phyloP scores from a whole-genome alignment of 768 basidiomycete species.

The Dioszegia aurantiaca region DNA sequence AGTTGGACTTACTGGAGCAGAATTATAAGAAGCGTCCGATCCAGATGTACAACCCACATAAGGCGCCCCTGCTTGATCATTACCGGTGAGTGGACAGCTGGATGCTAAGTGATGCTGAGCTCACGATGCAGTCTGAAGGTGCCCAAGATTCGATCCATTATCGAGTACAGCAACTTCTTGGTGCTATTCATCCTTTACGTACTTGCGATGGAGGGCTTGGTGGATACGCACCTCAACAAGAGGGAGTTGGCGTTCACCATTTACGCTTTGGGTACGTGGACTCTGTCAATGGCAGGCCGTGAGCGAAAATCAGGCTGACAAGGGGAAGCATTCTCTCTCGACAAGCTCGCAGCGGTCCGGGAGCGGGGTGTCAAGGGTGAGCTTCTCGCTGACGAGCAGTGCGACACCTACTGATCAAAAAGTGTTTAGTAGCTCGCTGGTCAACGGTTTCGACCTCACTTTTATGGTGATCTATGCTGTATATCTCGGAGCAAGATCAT shows the following conservation, averaged over 20 bases:
- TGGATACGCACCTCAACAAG: conserved; percentile 62
- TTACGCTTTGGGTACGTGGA: conserved; percentile 53
- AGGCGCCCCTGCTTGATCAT: conserved; percentile 89
- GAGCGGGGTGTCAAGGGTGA: conserved; percentile 87
- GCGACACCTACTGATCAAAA: neutral
- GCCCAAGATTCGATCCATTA: conserved; percentile 80
- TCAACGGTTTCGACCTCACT: conserved; percentile 86
- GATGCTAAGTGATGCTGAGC: conserved; percentile 51
- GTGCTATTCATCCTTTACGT: conserved; percentile 81
- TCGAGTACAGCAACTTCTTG: conserved; percentile 86
- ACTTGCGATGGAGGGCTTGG: conserved; percentile 72
- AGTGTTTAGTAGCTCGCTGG: conserved; percentile 48
- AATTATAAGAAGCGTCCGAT: conserved; percentile 90
- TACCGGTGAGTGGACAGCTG: conserved; percentile 64
- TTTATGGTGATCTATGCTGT: conserved; percentile 78
- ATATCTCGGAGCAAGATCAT: conserved; percentile 72
- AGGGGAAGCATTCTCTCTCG: conserved; percentile 77
- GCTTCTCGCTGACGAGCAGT: conserved; percentile 5
- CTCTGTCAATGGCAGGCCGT: neutral
- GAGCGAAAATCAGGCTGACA: conserved; percentile 50
- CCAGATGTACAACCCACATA: conserved; percentile 91
- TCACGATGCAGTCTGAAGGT: conserved; percentile 72
- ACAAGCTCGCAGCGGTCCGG: conserved; percentile 91
- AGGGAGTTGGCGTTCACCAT: conserved; percentile 74
- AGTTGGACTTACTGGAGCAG: conserved; percentile 53